A percentile compares a stretch with the other conserved stretches of the same genome.
Evolutionary conservation across 441 rosid genomes (phyloP).

Genomic region (Bruguiera hainesii): DNA sequence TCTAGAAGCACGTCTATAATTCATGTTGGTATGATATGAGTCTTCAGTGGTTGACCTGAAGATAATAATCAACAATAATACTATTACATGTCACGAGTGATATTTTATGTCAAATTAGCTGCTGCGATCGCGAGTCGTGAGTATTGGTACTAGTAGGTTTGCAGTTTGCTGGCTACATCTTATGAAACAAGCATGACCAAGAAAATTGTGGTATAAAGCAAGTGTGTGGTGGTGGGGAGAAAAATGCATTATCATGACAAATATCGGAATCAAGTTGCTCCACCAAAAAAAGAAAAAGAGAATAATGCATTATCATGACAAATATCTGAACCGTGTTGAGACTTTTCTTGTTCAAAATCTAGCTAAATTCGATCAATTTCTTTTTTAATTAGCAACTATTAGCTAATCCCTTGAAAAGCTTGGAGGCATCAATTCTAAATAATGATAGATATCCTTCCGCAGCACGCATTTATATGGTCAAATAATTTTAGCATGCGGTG

Average conservation of each 20-base stretch:
- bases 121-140: no score
- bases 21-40: neutral
- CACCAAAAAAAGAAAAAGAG: no score
- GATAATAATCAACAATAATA: neutral
- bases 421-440: neutral
- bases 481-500: neutral
- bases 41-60: conserved; percentile 14
- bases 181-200: neutral
- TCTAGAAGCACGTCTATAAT: no score
- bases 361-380: neutral
- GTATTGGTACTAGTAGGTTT: no score
- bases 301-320: no score
- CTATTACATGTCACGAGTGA: neutral
- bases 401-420: neutral
- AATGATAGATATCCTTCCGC: no score
- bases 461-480: neutral
- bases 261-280: no score
- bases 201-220: no score
- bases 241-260: no score
- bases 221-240: no score
- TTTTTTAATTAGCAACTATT: neutral
- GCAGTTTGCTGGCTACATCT: neutral
- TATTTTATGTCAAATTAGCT: neutral
- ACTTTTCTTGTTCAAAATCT: no score
- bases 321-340: no score